These are phyloP conservation scores for Mycena sp. DNA, from an alignment of 1,284 basidiomycete genomes.

Conservation along the genomic window DNA sequence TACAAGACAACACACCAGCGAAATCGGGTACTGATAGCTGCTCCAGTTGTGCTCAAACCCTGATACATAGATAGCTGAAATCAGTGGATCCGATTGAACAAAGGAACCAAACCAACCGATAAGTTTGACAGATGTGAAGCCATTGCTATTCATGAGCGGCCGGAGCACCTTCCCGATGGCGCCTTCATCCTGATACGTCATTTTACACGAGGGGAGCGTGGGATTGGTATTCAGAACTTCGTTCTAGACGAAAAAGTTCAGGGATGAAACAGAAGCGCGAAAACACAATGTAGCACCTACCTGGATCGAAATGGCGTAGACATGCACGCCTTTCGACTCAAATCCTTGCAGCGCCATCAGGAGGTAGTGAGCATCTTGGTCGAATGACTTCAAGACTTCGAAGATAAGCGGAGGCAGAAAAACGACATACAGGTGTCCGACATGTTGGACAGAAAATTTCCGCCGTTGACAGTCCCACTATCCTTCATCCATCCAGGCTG, in stretches of 20 bases:
- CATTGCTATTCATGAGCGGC: constrained; percentile 56
- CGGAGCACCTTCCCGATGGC: constrained; percentile 55
- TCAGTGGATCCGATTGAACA: no score
- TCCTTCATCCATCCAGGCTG: constrained; percentile 19
- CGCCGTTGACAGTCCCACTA: neutral
- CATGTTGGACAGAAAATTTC: neutral
- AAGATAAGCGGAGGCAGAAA: neutral
- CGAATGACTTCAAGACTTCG: neutral
- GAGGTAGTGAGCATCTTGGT: constrained; percentile 58
- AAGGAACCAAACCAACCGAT: no score
- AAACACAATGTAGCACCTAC: no score
- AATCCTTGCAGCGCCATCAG: constrained; percentile 63
- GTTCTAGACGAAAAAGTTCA: no score
- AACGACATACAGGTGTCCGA: neutral
- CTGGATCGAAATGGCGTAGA: constrained; percentile 63
- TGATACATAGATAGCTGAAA: no score
- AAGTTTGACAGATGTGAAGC: constrained; percentile 55
- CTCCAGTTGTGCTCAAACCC: constrained; percentile 62
- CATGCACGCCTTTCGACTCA: constrained; percentile 52
- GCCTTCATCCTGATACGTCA: constrained; percentile 45
- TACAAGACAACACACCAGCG: constrained; percentile 51
- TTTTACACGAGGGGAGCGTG: constrained; percentile 53
- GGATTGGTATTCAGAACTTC: constrained; percentile 43
- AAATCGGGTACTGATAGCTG: constrained; percentile 53
- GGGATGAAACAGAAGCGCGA: no score